phyloP scores from a whole-genome alignment of 2,329 filamentous ascomycete genomes.

The Cadophora luteo-olivacea region DNA sequence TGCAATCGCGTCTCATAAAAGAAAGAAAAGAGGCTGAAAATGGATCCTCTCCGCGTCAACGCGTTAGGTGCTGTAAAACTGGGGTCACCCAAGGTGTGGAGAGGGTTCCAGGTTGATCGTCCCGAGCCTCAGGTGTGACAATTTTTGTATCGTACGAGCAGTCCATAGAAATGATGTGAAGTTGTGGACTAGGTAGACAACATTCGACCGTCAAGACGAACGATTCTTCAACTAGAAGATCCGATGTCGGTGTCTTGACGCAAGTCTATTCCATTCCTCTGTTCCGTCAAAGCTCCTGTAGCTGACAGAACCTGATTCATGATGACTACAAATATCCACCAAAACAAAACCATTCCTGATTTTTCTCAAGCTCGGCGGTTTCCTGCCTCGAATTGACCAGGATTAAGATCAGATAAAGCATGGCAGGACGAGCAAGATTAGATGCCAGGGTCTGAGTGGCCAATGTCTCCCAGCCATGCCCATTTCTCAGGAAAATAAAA shows the following conservation, averaged over 20 bases:
- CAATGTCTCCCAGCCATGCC: constrained; percentile 23
- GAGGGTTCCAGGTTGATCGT: neutral
- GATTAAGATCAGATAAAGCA: constrained; percentile 40
- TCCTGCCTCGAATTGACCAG: constrained; percentile 20
- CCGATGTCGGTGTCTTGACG: constrained; percentile 4
- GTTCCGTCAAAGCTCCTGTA: neutral
- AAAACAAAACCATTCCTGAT: constrained; percentile 24
- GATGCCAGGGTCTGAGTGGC: constrained; percentile 15
- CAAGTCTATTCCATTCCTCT: neutral
- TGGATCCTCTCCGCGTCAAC: neutral
- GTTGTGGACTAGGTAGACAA: neutral
- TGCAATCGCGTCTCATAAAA: neutral
- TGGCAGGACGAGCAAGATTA: constrained; percentile 14
- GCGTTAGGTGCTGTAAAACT: neutral
- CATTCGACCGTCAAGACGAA: neutral
- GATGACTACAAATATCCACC: constrained; percentile 29
- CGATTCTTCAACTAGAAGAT: neutral
- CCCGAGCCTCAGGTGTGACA: neutral
- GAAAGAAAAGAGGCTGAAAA: neutral
- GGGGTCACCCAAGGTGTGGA: neutral
- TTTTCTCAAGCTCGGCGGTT: constrained; percentile 1
- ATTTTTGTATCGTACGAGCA: neutral
- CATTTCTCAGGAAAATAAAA: neutral
- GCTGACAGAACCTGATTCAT: constrained; percentile 28
- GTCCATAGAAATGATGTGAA: neutral